phyloP scores from a whole-genome alignment of 495 filamentous ascomycete species.

The Neurospora sp. region DNA sequence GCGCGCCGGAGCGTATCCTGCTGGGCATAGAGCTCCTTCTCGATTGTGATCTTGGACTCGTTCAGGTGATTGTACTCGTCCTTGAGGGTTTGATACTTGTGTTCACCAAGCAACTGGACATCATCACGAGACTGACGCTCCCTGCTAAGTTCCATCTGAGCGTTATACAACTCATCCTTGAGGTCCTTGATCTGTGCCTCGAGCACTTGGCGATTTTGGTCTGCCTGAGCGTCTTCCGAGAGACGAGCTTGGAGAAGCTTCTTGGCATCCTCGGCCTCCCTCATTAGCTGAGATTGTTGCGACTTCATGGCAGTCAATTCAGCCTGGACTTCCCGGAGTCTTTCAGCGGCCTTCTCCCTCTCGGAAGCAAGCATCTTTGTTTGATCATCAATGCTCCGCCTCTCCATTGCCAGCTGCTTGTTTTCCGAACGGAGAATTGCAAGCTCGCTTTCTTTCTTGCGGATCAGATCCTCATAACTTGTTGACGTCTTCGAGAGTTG shows the following conservation, averaged over 20 bases:
- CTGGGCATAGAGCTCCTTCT: slow-evolving; percentile 97
- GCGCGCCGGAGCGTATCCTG: slow-evolving; percentile 87
- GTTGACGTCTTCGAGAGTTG: slow-evolving; percentile 88
- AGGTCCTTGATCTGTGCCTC: slow-evolving; percentile 82
- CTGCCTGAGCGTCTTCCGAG: slow-evolving; percentile 79
- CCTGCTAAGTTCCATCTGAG: slow-evolving; percentile 79
- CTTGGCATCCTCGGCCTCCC: slow-evolving; percentile 83
- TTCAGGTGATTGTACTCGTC: slow-evolving; percentile 83
- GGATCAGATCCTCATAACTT: slow-evolving; percentile 83
- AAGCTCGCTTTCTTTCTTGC: slow-evolving; percentile 90
- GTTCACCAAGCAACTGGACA: slow-evolving; percentile 82
- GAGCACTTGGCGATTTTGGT: slow-evolving; percentile 73
- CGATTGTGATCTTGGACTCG: slow-evolving; percentile 91
- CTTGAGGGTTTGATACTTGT: slow-evolving; percentile 71
- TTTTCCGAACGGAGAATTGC: slow-evolving; percentile 73
- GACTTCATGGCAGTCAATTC: slow-evolving; percentile 79
- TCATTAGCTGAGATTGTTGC: slow-evolving; percentile 71
- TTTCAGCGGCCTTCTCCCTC: slow-evolving; percentile 68
- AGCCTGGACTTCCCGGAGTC: slow-evolving; percentile 76
- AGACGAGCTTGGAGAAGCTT: slow-evolving; percentile 77
- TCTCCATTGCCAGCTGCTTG: slow-evolving; percentile 67
- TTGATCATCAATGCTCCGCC: slow-evolving; percentile 66
- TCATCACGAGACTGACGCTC: slow-evolving; percentile 95
- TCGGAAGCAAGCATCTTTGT: slow-evolving; percentile 55
- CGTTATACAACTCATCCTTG: slow-evolving; percentile 72